Evolutionary conservation across 148 eudicot species (phyloP).

Genomic region (Fagopyrum tataricum): DNA sequence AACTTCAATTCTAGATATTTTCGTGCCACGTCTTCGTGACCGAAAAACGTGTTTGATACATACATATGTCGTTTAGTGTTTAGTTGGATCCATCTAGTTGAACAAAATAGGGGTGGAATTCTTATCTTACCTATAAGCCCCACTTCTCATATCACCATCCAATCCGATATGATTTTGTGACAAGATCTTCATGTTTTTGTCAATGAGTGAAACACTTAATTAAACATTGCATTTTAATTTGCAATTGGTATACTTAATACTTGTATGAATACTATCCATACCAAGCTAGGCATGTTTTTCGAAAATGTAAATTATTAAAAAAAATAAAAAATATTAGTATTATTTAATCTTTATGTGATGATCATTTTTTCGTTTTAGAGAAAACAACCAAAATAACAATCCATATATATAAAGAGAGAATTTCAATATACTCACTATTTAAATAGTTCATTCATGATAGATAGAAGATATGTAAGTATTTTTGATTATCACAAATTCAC

Average conservation of each 20-base stretch:
- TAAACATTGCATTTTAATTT: background rate
- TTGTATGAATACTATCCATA: too few species aligned
- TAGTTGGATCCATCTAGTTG: background rate
- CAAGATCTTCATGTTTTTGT: background rate
- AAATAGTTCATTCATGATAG: background rate
- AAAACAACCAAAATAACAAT: too few species aligned
- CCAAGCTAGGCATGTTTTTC: too few species aligned
- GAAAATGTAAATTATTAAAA: too few species aligned
- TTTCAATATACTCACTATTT: background rate
- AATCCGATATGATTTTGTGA: slow-evolving; percentile 4
- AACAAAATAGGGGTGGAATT: background rate
- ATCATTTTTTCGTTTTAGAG: too few species aligned
- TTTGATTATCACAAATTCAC: background rate
- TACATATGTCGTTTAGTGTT: background rate
- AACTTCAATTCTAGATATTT: background rate
- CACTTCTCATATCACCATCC: background rate
- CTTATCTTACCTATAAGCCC: background rate
- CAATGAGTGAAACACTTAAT: background rate
- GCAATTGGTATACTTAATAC: background rate
- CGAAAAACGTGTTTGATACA: background rate
- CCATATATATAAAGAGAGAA: background rate
- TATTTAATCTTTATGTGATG: too few species aligned
- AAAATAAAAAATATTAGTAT: too few species aligned
- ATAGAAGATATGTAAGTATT: background rate
- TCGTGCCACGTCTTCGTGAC: background rate